Evolutionary conservation across 345 rosid species (phyloP), one percentile per base, ranked within the genome.

Genomic region (Gossypium raimondii): DNA sequence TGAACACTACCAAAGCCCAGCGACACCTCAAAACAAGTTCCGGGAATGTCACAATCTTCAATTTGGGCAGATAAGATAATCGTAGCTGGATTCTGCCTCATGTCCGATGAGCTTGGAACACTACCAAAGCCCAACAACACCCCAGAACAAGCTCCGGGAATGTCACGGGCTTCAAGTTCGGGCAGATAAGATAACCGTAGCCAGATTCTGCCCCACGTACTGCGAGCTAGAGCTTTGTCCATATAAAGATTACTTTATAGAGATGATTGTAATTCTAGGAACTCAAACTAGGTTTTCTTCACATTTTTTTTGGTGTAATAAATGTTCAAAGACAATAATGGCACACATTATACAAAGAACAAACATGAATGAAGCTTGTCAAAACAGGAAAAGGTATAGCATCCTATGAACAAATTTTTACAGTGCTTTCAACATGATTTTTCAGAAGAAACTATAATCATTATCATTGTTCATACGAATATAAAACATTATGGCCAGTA

Each of bases 401-500:
- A 34, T 34, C 41, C 41, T 34, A 34, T 43, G 71, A 52, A 72
- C 62, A 63, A 51, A 60, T 9, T 2, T 25, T 2, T 17, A 43
- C 63, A 53, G 17, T 69, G 44, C 22, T 55, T 57, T 41, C 41
- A 34, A 82, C 73, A 55, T 27, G 20, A 48, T 58, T 16, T 79
- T 81, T 84, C 73, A 90, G 50, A 92, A 78, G 47, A 74, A 55
- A 65, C 82, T 81, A 84, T 96, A 96, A 17, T 82, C 84, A 76
- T 85, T 84, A 11, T 78, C 41, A 6, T 25, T 81, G 65, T 78
- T 79, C 60, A 76, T 82, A 75, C 91, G 82, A 38, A 95, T 78
- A 82, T 83, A 95, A 79, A 86, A 82, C 84, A 93, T 77, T 51
- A 95, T 90, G 73, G 99, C 90, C 9, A 89, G 65, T 13, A 95